Base-by-base conservation (phyloP, 2,329 filamentous ascomycete genomes). In the Kalmusia sp. region DNA sequence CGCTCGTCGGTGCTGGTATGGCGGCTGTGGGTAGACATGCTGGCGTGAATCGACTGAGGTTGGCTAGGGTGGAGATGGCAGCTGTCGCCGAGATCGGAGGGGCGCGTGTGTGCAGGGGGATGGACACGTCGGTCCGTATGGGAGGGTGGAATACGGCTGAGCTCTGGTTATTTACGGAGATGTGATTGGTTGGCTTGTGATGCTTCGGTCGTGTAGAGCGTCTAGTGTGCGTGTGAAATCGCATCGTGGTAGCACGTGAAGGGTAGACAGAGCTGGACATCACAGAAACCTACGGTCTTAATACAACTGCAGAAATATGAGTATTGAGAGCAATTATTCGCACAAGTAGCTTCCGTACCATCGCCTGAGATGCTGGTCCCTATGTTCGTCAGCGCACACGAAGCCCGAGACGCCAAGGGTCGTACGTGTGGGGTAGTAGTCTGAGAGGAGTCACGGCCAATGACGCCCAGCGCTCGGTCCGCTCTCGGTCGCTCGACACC, bases 1-100 rank as follows among this genome's bases (percentile, higher is more conserved):
- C 70, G 64, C 51, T 73, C 70, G 41, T 73, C 67, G 37, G 65
- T 64, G 44, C 63, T 68, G 51, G 62, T 59, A 31, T 53, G 59
- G 33, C 70, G 71, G 52, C 62, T 66, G 52, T 74, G 72, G 54
- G 63, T 64, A 14, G 43, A 17, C 44, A 47, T 47, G 33, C 19
- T 43, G 41, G 47, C 39, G 15, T 50, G 47, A 35, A 38, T 50
- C 28, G 28, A 12, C 9, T 22, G 25, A 19, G 28, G 41, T 30
- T 14, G 41, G 17, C n/a, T 37, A 27, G 43, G n/a, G 28, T 35
- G 44, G 21, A 19, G 8, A n/a, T 19, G 12, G 22, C 15, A 8
- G n/a, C 11, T 19, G 15, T 40, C 27, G 46, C 35, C 46, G 46
- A 49, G 17, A 40, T 49, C 46, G 46, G 46, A 25, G 34, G 19